Evolutionary conservation across 148 eudicot species (phyloP).

Genomic region (Beta vulgaris): DNA sequence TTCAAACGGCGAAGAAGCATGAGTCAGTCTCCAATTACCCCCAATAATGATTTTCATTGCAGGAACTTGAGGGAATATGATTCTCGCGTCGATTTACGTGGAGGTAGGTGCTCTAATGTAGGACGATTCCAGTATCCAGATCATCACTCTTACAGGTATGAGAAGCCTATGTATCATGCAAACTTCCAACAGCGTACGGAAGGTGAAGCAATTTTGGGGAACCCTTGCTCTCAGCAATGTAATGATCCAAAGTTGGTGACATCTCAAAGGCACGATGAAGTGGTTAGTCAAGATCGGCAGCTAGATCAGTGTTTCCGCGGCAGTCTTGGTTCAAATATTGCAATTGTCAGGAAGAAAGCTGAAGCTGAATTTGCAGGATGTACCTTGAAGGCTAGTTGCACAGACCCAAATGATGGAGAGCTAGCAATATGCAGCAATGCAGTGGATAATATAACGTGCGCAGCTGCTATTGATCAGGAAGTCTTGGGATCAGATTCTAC

Average conservation of each 20-base stretch:
- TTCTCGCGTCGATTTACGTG: constrained; percentile 11
- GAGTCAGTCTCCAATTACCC: constrained; percentile 15
- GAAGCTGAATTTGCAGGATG: neutral
- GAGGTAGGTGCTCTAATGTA: constrained; percentile 15
- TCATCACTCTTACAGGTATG: constrained; percentile 5
- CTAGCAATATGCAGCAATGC: neutral
- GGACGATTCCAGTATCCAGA: constrained; percentile 20
- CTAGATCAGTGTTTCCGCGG: constrained; percentile 6
- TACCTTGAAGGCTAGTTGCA: constrained; percentile 1
- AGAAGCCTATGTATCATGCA: neutral
- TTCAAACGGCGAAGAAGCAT: constrained; percentile 21
- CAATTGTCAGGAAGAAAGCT: neutral
- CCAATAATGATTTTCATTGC: constrained; percentile 9
- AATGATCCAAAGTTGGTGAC: constrained; percentile 1
- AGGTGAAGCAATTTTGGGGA: constrained; percentile 10
- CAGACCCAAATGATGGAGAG: neutral
- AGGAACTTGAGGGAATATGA: constrained; percentile 11
- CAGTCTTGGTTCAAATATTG: constrained; percentile 7
- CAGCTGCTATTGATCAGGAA: neutral
- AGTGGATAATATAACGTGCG: constrained; percentile 8
- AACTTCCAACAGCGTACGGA: constrained; percentile 3
- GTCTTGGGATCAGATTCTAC: neutral
- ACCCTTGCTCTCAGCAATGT: neutral
- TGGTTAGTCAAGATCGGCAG: constrained; percentile 17
- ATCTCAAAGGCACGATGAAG: constrained; percentile 9